A percentile compares a stretch with the other conserved stretches of the same genome.
These are phyloP conservation scores for Coniferiporia weirii DNA, from an alignment of 1,284 basidiomycete genomes.

Conservation along the genomic window DNA sequence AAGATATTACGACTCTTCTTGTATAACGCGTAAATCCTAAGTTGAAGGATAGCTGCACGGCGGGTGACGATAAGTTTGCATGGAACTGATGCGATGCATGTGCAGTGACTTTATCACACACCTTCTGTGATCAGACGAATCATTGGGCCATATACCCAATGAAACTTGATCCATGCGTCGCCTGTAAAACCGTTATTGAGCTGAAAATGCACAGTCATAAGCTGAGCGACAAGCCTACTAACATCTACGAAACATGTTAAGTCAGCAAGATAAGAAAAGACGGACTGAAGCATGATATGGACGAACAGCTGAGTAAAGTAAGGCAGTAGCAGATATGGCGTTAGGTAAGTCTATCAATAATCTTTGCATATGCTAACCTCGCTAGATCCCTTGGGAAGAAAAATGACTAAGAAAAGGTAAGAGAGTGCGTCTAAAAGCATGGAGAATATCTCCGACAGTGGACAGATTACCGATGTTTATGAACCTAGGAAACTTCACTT, in stretches of 20 bases:
- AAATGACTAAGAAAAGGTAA: neutral
- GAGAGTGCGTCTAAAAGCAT: too few relatives aligned
- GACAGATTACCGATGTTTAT: too few relatives aligned
- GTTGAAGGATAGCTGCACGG: neutral
- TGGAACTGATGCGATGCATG: neutral
- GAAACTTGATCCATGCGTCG: neutral
- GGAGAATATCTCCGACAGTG: too few relatives aligned
- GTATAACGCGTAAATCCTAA: constrained; percentile 5
- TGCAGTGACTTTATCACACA: too few relatives aligned
- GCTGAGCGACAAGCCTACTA: neutral
- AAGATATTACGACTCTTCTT: constrained; percentile 3
- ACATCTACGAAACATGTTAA: neutral
- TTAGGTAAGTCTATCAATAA: neutral
- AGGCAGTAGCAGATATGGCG: neutral
- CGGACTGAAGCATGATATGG: neutral
- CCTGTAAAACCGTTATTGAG: neutral
- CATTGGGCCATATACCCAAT: neutral
- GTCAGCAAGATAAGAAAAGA: neutral
- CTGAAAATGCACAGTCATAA: neutral
- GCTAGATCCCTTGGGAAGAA: neutral
- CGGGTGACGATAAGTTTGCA: neutral
- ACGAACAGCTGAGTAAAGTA: neutral
- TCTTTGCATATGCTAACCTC: neutral
- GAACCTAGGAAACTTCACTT: too few relatives aligned
- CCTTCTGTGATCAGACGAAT: neutral